Conservation (phyloP, 2,329 filamentous ascomycete species). For the Exophiala viscosa region DNA sequence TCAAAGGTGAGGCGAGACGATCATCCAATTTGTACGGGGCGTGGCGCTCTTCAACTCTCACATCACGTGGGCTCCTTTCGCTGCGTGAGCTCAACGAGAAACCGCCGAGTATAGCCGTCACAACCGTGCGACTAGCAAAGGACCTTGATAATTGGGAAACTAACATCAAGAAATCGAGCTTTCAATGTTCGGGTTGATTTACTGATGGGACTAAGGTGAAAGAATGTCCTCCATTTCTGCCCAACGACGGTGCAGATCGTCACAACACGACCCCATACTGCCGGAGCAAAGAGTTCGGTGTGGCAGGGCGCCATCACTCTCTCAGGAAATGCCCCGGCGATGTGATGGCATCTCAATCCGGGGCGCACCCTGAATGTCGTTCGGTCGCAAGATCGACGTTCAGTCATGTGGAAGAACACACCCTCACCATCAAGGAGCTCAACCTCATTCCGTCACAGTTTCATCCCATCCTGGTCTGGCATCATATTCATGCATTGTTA, state of each 20-base stretch:
- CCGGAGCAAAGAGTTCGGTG: not conserved
- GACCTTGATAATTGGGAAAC: not conserved
- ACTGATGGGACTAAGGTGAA: not conserved
- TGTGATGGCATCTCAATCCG: no score
- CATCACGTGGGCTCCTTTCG: constrained; percentile 1
- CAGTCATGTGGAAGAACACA: no score
- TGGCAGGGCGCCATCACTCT: not conserved
- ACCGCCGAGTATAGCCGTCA: constrained; percentile 4
- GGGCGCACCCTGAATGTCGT: no score
- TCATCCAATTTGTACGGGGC: not conserved
- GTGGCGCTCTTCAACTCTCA: not conserved
- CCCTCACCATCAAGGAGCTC: no score
- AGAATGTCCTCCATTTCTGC: constrained; percentile 17
- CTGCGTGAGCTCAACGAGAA: not conserved
- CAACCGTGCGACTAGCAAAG: not conserved
- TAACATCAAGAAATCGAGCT: no score
- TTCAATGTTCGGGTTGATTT: constrained; percentile 3
- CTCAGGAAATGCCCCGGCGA: not conserved
- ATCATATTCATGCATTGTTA: no score
- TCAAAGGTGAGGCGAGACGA: constrained; percentile 5
- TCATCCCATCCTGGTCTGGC: no score
- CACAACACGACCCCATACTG: constrained; percentile 4
- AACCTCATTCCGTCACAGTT: no score
- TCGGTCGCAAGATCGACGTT: no score
- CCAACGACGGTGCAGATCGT: constrained; percentile 21